Conservation (phyloP, 2,329 filamentous ascomycete genomes). For the Fusarium dlaminii region DNA sequence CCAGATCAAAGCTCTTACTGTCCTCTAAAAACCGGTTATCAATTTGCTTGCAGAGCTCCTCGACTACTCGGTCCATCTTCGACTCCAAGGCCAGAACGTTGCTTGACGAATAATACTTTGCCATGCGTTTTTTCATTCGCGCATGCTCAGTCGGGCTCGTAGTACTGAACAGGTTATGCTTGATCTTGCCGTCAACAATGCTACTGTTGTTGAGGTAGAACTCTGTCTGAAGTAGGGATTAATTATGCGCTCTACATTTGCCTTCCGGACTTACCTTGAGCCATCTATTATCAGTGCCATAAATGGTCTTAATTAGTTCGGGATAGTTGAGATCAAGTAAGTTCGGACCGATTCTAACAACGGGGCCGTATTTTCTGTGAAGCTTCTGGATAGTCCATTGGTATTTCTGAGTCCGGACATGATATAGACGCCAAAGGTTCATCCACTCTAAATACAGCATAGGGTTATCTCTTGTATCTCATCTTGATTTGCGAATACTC, state of each 20-base stretch:
- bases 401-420: constrained; percentile 39
- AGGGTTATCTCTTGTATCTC: too few relatives aligned
- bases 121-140: constrained; percentile 39
- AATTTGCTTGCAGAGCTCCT: constrained; percentile 13
- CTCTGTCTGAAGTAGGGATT: background rate
- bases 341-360: constrained; percentile 54
- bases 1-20: constrained; percentile 4
- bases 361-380: constrained; percentile 51
- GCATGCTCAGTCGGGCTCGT: constrained; percentile 34
- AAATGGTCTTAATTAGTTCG: constrained; percentile 49
- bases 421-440: constrained; percentile 49
- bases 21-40: constrained; percentile 10
- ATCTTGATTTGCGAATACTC: background rate
- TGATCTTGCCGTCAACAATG: constrained; percentile 39
- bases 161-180: constrained; percentile 39
- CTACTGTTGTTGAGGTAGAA: constrained; percentile 40
- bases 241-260: too few relatives aligned
- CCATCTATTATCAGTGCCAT: constrained; percentile 47
- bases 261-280: constrained; percentile 37
- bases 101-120: constrained; percentile 42
- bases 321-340: constrained; percentile 50
- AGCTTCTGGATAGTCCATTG: constrained; percentile 46
- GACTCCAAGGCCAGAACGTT: constrained; percentile 37
- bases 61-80: constrained; percentile 43
- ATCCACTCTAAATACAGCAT: constrained; percentile 42